Percentiles rank a stretch among this genome's conserved stretches.
These are phyloP conservation scores for Mitragyna speciosa DNA, from an alignment of 257 asterid species.

Conservation along the genomic window DNA sequence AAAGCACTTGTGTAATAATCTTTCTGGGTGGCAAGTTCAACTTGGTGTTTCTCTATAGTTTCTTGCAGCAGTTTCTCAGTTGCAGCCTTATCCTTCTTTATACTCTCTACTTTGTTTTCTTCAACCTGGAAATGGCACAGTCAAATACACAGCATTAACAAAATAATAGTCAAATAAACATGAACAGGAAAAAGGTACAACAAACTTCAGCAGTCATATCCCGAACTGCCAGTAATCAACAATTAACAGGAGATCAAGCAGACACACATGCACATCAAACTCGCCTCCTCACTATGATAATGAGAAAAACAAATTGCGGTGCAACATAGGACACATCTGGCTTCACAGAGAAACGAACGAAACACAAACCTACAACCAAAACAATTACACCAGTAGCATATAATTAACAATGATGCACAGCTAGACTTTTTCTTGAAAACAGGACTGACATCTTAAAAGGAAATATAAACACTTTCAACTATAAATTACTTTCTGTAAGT, in stretches of 20 bases:
- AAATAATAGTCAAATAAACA: slow-evolving; percentile 4
- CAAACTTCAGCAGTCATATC: neutral
- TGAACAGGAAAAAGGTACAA: slow-evolving; percentile 14
- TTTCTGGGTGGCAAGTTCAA: slow-evolving; percentile 80
- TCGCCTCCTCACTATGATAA: neutral
- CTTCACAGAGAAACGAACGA: neutral
- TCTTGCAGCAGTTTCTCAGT: slow-evolving; percentile 93
- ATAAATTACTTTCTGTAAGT: neutral
- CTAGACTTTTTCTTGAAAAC: neutral
- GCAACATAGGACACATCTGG: neutral
- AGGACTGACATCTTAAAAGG: neutral
- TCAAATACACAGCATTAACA: neutral
- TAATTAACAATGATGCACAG: neutral
- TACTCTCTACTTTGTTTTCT: slow-evolving; percentile 93
- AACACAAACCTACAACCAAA: neutral
- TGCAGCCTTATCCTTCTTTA: slow-evolving; percentile 83
- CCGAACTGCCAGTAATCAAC: neutral
- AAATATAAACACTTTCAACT: neutral
- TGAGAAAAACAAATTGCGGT: neutral
- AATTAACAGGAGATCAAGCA: neutral
- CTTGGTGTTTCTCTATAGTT: slow-evolving; percentile 91
- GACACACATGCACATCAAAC: neutral
- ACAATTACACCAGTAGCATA: neutral
- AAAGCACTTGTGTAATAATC: slow-evolving; percentile 86
- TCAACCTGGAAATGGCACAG: slow-evolving; percentile 59